Percentiles rank a stretch among this genome's conserved stretches.
These are phyloP conservation scores for Boletus tylopilopsis DNA, from an alignment of 768 basidiomycete genomes.

Conservation along the genomic window DNA sequence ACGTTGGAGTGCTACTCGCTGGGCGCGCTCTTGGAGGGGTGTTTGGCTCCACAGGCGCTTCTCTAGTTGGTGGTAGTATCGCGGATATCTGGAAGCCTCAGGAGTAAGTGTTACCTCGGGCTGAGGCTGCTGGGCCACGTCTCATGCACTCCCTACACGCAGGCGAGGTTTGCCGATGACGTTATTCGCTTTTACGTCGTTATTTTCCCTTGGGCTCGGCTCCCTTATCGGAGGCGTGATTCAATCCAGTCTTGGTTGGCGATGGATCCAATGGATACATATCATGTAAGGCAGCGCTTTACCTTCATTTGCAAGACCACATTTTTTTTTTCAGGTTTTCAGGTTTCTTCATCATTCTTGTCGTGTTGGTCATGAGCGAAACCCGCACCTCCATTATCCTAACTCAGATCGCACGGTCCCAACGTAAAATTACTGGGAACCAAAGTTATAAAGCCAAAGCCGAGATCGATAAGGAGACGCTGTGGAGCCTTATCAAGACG, in stretches of 20 bases:
- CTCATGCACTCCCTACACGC: background rate
- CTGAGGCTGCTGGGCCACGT: too few species aligned
- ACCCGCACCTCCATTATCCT: constrained; percentile 72
- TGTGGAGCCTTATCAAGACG: constrained; percentile 57
- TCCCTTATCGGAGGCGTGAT: constrained; percentile 63
- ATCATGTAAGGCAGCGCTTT: constrained; percentile 41
- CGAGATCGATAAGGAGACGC: constrained; percentile 55
- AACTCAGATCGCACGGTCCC: constrained; percentile 54
- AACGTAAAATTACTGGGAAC: constrained; percentile 66
- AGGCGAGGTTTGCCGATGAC: constrained; percentile 79
- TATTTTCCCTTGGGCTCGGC: constrained; percentile 60
- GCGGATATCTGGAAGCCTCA: constrained; percentile 65
- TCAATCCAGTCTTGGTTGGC: constrained; percentile 64
- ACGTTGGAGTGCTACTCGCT: constrained; percentile 53
- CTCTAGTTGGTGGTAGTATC: constrained; percentile 66
- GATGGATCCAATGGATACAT: constrained; percentile 82
- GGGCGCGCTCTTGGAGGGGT: constrained; percentile 59
- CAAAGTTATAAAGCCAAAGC: constrained; percentile 53
- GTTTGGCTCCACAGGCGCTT: constrained; percentile 60
- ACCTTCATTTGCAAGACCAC: too few species aligned
- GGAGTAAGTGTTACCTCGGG: constrained; percentile 42
- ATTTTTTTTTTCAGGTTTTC: constrained; percentile 40
- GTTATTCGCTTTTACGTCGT: constrained; percentile 54
- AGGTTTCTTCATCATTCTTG: constrained; percentile 44
- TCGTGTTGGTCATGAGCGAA: constrained; percentile 61